These are phyloP conservation scores for Fusarium sulawesiense DNA, from an alignment of 2,329 filamentous ascomycete species.

Conservation along the genomic window DNA sequence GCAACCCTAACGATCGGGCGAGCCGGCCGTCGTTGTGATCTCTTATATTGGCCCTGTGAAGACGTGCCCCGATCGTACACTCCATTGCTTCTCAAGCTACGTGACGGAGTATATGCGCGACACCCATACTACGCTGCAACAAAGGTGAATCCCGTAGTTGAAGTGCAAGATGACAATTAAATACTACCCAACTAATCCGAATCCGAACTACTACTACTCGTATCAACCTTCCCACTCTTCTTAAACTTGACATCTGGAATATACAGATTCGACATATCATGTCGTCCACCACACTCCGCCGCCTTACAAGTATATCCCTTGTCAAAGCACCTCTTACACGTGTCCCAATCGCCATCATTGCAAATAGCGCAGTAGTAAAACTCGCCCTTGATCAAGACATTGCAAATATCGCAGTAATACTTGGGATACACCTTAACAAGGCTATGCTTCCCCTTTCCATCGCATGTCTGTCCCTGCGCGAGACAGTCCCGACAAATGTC, in stretches of 20 bases:
- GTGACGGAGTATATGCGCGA: background rate
- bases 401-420: conserved; percentile 23
- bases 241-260: conserved; percentile 9
- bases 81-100: background rate
- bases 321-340: conserved; percentile 25
- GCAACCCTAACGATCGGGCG: background rate
- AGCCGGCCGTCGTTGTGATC: background rate
- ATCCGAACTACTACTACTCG: background rate
- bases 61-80: background rate
- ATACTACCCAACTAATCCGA: background rate
- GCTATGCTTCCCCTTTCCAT: conserved; percentile 26
- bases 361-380: conserved; percentile 32
- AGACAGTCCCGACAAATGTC: conserved; percentile 33
- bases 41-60: background rate
- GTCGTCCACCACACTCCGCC: background rate
- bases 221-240: background rate
- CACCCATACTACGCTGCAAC: background rate
- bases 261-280: conserved; percentile 12
- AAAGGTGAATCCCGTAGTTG: background rate
- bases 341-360: conserved; percentile 25
- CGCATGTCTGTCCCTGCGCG: conserved; percentile 8
- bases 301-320: conserved; percentile 19
- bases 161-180: background rate
- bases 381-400: conserved; percentile 9
- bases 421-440: conserved; percentile 36